These are phyloP conservation scores for Aspergillus novoparasiticus DNA, from an alignment of 2,329 filamentous ascomycete genomes.

Conservation along the genomic window DNA sequence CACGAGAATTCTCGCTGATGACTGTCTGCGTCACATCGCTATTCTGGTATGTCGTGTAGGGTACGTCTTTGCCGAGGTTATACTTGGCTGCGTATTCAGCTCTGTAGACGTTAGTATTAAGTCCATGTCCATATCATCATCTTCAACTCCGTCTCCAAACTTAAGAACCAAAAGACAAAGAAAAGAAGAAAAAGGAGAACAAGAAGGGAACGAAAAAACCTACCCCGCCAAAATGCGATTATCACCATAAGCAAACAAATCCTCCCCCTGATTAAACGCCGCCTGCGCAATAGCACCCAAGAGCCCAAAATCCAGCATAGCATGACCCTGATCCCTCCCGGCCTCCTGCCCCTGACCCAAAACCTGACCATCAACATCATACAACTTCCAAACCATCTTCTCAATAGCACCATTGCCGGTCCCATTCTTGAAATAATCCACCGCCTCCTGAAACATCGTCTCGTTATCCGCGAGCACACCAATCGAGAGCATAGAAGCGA, in stretches of 20 bases:
- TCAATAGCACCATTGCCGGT: constrained; percentile 36
- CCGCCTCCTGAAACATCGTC: constrained; percentile 43
- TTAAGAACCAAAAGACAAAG: too few species aligned
- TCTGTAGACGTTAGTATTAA: neutral
- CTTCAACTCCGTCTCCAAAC: too few species aligned
- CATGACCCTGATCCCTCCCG: constrained; percentile 51
- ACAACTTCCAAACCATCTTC: constrained; percentile 12
- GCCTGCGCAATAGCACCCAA: constrained; percentile 47
- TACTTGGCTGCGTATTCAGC: constrained; percentile 39
- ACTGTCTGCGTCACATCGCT: constrained; percentile 40
- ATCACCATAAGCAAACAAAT: constrained; percentile 40
- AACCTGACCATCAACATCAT: constrained; percentile 22
- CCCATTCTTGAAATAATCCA: constrained; percentile 46
- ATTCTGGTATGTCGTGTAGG: constrained; percentile 45
- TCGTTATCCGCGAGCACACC: constrained; percentile 48
- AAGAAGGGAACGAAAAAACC: constrained; percentile 6
- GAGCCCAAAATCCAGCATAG: constrained; percentile 43
- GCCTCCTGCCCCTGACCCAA: constrained; percentile 47
- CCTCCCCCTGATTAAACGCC: constrained; percentile 47
- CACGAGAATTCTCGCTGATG: constrained; percentile 36
- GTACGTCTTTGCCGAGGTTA: constrained; percentile 47
- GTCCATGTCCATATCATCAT: too few species aligned
- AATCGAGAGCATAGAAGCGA: constrained; percentile 46
- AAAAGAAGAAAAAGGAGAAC: too few species aligned
- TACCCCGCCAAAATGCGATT: constrained; percentile 43